Evolutionary conservation across 2,329 filamentous ascomycete genomes (phyloP).

Genomic region (Coniochaeta prunicola): DNA sequence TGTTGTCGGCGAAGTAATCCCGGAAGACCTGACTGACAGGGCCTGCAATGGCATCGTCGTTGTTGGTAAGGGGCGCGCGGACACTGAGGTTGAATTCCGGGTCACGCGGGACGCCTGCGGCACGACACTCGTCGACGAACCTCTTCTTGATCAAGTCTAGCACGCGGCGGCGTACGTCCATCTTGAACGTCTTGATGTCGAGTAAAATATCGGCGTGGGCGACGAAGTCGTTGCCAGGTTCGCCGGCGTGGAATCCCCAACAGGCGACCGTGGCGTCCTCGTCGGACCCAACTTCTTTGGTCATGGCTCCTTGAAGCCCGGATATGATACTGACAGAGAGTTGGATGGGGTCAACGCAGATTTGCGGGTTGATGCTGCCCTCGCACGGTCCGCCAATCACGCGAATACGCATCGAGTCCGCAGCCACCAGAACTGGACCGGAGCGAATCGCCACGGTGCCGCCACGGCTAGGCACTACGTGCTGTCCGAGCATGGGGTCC

Average conservation of each 20-base stretch:
- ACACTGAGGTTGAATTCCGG: not conserved
- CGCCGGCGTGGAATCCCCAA: conserved; percentile 1
- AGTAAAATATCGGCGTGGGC: conserved; percentile 1
- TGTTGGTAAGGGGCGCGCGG: not conserved
- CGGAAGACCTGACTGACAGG: not conserved
- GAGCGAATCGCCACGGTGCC: conserved; percentile 20
- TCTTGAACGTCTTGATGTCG: conserved; percentile 4
- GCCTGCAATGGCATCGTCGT: not conserved
- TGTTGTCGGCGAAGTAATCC: not conserved
- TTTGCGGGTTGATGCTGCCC: conserved; percentile 29
- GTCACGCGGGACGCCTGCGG: not conserved
- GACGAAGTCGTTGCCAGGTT: conserved; percentile 4
- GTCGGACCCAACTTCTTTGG: not conserved
- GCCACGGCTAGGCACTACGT: conserved; percentile 21
- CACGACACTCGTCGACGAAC: not conserved
- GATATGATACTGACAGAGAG: not conserved
- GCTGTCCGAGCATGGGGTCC: conserved; percentile 27
- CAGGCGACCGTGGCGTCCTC: conserved; percentile 4
- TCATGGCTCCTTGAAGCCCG: not conserved
- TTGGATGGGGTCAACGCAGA: conserved; percentile 34
- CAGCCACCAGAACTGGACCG: conserved; percentile 17
- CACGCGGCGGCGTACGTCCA: not conserved
- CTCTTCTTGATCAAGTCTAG: not conserved
- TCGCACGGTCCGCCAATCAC: conserved; percentile 34
- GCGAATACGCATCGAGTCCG: conserved; percentile 20